These are phyloP conservation scores for Globisporangium apiculatum DNA, from an alignment of 352 stramenopile species.

Conservation along the genomic window DNA sequence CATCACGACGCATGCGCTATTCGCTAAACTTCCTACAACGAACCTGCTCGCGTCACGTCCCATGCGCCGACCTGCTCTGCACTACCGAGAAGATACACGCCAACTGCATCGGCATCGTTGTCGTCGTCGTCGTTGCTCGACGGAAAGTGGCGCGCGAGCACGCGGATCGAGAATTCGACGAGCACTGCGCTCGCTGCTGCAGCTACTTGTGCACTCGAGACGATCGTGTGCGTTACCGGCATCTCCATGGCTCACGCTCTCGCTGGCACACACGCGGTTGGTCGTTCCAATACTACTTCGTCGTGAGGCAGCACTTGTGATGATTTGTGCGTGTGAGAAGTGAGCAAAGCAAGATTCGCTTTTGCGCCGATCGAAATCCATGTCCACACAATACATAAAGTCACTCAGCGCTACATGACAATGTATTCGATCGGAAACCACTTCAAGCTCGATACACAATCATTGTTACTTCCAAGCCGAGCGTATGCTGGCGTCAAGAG, in stretches of 20 bases:
- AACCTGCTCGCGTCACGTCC: constrained; percentile 47
- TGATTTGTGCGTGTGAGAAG: background rate
- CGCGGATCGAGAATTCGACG: constrained; percentile 29
- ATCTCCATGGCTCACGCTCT: no score
- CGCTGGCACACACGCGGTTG: background rate
- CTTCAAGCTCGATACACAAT: background rate
- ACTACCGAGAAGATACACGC: constrained; percentile 51
- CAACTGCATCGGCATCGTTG: constrained; percentile 10
- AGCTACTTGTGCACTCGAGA: background rate
- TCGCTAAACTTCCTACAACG: background rate
- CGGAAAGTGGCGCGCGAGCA: constrained; percentile 17
- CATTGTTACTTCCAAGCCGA: no score
- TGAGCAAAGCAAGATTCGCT: background rate
- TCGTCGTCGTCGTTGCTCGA: constrained; percentile 1
- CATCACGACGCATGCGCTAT: no score
- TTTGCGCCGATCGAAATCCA: background rate
- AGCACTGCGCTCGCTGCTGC: constrained; percentile 1
- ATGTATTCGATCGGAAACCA: background rate
- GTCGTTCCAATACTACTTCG: background rate
- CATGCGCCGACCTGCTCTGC: constrained; percentile 49
- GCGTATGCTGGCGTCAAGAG: no score
- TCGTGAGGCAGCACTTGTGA: background rate
- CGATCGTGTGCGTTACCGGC: background rate
- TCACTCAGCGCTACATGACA: no score
- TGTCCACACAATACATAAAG: background rate